A percentile compares a stretch with the other conserved stretches of the same genome.
Evolutionary conservation across 139 green algal genomes (phyloP).

Genomic region (Auxenochlorella pyrenoidosa): DNA sequence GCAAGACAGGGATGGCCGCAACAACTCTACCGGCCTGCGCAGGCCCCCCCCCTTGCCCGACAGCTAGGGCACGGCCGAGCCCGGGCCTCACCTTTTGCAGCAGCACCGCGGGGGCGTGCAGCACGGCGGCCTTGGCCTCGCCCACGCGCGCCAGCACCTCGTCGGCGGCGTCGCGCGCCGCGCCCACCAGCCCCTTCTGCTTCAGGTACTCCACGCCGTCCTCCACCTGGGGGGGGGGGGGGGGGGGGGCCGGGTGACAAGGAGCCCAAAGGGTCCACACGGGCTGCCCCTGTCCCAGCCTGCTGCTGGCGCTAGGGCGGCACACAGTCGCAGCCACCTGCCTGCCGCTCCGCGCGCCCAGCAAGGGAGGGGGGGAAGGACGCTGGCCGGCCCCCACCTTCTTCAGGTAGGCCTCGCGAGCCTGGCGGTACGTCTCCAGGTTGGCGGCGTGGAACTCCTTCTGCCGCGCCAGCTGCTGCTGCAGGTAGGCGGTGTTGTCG

Average conservation of each 20-base stretch:
- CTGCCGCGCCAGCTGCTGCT: constrained; percentile 46
- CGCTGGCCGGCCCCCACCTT: constrained; percentile 28
- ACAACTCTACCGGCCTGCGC: too few relatives aligned
- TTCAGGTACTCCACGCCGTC: constrained; percentile 52
- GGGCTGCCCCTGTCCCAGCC: too few relatives aligned
- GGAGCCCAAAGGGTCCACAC: too few relatives aligned
- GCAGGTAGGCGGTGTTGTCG: constrained; percentile 39
- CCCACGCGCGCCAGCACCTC: constrained; percentile 46
- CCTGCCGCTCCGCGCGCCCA: too few relatives aligned
- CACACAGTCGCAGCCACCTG: too few relatives aligned
- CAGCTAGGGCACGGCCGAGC: too few relatives aligned
- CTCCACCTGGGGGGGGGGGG: constrained; percentile 39
- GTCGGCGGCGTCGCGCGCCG: constrained; percentile 48
- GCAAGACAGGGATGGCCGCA: too few relatives aligned
- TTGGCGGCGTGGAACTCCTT: constrained; percentile 52
- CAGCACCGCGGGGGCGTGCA: constrained; percentile 32
- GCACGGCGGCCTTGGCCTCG: constrained; percentile 42
- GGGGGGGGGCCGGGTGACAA: too few relatives aligned
- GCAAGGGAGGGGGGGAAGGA: background rate
- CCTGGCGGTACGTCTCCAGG: constrained; percentile 50
- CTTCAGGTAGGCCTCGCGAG: constrained; percentile 58
- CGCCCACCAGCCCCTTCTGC: constrained; percentile 49
- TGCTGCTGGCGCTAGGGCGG: too few relatives aligned
- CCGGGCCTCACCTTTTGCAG: background rate
- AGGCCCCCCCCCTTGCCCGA: too few relatives aligned